Conservation (phyloP, 2,329 filamentous ascomycete genomes). For the Cryphonectria carpinicola region DNA sequence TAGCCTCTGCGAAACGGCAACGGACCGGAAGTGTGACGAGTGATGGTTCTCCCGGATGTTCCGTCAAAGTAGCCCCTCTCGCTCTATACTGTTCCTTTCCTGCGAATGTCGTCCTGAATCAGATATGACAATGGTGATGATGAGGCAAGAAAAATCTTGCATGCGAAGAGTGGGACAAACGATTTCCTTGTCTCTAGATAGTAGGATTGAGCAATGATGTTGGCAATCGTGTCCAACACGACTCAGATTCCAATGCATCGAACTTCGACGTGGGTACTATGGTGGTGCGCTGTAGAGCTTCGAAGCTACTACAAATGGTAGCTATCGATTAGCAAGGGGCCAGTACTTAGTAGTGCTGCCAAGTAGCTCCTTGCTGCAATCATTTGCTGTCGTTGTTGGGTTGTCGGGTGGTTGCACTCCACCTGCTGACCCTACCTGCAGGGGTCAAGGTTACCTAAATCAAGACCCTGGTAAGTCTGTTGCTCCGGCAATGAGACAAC, state of each 20-base stretch:
- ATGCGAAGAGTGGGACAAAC: too few relatives aligned
- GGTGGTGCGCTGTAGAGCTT: neutral
- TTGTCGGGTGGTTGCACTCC: neutral
- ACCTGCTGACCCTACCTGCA: neutral
- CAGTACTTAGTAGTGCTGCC: neutral
- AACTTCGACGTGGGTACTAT: too few relatives aligned
- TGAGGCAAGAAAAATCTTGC: neutral
- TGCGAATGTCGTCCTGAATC: neutral
- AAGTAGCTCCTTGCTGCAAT: neutral
- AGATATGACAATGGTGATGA: too few relatives aligned
- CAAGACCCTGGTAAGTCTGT: conserved; percentile 16
- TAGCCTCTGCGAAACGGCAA: conserved; percentile 6
- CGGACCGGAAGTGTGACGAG: conserved; percentile 4
- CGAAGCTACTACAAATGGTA: neutral
- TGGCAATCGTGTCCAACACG: neutral
- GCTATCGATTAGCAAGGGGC: neutral
- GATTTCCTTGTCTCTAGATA: neutral
- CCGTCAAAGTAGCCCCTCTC: neutral
- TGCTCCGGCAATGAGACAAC: conserved; percentile 28
- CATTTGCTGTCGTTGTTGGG: neutral
- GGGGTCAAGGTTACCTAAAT: neutral
- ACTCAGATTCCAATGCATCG: neutral
- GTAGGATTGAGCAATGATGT: neutral
- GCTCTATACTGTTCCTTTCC: neutral
- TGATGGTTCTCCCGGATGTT: conserved; percentile 12